These are phyloP conservation scores for Exophiala mesophila DNA, from an alignment of 2,329 filamentous ascomycete genomes.

Conservation along the genomic window DNA sequence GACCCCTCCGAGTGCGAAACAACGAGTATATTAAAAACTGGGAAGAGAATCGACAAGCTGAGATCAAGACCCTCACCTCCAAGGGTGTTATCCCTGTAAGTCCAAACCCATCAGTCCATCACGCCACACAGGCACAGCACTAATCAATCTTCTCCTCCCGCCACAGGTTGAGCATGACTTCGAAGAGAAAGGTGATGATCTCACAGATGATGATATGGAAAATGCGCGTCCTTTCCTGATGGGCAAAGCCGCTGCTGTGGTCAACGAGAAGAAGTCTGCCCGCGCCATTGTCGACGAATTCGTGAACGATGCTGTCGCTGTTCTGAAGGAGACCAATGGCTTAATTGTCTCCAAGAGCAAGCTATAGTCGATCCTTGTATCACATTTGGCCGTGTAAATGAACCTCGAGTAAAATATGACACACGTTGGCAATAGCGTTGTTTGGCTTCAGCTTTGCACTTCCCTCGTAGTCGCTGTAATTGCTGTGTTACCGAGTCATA, in stretches of 20 bases:
- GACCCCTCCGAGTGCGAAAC: constrained; percentile 85
- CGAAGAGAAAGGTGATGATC: constrained; percentile 68
- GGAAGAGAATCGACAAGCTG: constrained; percentile 82
- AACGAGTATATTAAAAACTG: constrained; percentile 94
- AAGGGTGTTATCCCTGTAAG: constrained; percentile 79
- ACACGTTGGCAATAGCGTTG: too few relatives aligned
- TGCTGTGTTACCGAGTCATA: too few relatives aligned
- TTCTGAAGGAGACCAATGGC: constrained; percentile 64
- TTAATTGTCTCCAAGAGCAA: constrained; percentile 53
- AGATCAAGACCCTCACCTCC: constrained; percentile 86
- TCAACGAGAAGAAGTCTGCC: constrained; percentile 86
- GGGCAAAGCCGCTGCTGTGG: constrained; percentile 93
- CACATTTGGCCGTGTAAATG: not conserved
- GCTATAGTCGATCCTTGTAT: constrained; percentile 52
- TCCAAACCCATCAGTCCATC: not conserved
- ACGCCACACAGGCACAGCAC: not conserved
- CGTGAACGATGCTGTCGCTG: constrained; percentile 70
- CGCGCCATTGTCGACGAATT: constrained; percentile 94
- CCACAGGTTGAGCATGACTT: constrained; percentile 73
- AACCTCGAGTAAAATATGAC: too few relatives aligned
- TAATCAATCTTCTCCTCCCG: not conserved
- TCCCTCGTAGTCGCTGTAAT: too few relatives aligned
- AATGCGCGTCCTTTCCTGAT: constrained; percentile 88
- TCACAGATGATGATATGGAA: constrained; percentile 83
- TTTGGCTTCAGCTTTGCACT: too few relatives aligned